These are phyloP conservation scores for Sphaerobolus stellatus DNA, from an alignment of 1,284 basidiomycete genomes.

Conservation along the genomic window DNA sequence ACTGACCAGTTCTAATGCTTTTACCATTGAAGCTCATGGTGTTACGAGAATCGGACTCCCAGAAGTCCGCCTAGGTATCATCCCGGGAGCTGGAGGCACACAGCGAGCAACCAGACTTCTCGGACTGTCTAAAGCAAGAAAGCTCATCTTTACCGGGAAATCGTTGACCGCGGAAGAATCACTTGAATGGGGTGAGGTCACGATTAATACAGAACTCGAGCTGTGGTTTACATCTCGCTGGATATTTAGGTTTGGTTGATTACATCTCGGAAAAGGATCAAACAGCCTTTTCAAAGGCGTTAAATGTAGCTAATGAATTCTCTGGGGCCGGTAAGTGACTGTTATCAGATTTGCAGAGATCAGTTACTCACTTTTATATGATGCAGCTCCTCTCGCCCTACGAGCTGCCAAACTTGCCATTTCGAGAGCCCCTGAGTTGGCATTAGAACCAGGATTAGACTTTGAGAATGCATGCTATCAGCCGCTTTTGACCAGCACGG, in stretches of 20 bases:
- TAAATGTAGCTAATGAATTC: slow-evolving; percentile 65
- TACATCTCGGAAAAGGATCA: slow-evolving; percentile 64
- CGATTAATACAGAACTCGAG: not conserved
- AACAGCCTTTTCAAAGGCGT: slow-evolving; percentile 64
- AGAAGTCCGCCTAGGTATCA: slow-evolving; percentile 74
- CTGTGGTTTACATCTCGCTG: slow-evolving; percentile 9
- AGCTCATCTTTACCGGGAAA: slow-evolving; percentile 80
- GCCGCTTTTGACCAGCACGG: slow-evolving; percentile 72
- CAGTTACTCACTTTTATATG: slow-evolving; percentile 8
- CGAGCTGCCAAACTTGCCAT: slow-evolving; percentile 89
- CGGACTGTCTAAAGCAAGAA: slow-evolving; percentile 83
- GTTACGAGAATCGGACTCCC: slow-evolving; percentile 82
- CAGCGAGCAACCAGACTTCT: slow-evolving; percentile 82
- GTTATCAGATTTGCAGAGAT: not conserved
- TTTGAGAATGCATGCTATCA: slow-evolving; percentile 89
- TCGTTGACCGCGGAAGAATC: slow-evolving; percentile 69
- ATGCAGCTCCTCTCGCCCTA: slow-evolving; percentile 81
- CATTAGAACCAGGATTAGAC: slow-evolving; percentile 81
- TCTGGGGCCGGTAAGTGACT: slow-evolving; percentile 60
- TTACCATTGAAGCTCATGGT: slow-evolving; percentile 42
- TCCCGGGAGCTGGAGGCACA: slow-evolving; percentile 77
- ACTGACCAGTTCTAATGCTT: slow-evolving; percentile 4
- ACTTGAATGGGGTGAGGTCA: slow-evolving; percentile 63
- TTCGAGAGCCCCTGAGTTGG: slow-evolving; percentile 73
- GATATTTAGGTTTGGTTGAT: slow-evolving; percentile 73